These are phyloP conservation scores for Hypsizygus ulmarius DNA, from an alignment of 1,284 basidiomycete genomes.

Conservation along the genomic window DNA sequence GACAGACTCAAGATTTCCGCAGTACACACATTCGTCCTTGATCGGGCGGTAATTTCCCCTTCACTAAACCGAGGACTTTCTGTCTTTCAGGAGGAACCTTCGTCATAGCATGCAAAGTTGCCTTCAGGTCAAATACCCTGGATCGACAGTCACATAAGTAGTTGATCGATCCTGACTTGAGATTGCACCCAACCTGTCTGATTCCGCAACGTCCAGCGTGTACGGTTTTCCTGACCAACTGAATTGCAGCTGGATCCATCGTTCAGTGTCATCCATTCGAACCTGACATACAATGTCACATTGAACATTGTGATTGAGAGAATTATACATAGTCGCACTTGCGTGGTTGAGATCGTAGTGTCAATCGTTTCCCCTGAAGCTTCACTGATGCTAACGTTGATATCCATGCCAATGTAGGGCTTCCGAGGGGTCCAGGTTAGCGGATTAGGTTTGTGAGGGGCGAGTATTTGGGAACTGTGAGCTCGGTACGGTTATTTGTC, in stretches of 20 bases:
- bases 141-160: background rate
- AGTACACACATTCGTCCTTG: constrained; percentile 61
- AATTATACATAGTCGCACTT: constrained; percentile 6
- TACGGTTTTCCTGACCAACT: constrained; percentile 63
- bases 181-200: constrained; percentile 54
- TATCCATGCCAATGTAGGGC: too few species aligned
- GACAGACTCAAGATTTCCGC: background rate
- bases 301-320: background rate
- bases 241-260: constrained; percentile 62
- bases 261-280: constrained; percentile 25
- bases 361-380: background rate
- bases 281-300: constrained; percentile 2
- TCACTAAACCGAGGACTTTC: constrained; percentile 85
- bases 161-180: background rate
- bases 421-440: too few species aligned
- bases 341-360: constrained; percentile 3
- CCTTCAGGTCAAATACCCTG: constrained; percentile 71
- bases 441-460: too few species aligned
- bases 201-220: constrained; percentile 61
- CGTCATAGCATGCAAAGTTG: constrained; percentile 66
- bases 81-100: constrained; percentile 83
- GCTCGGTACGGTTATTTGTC: too few species aligned
- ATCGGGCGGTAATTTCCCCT: constrained; percentile 80
- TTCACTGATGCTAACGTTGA: too few species aligned
- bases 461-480: too few species aligned